phyloP scores from a whole-genome alignment of 352 stramenopile genomes.

The Pythium utonaiense region DNA sequence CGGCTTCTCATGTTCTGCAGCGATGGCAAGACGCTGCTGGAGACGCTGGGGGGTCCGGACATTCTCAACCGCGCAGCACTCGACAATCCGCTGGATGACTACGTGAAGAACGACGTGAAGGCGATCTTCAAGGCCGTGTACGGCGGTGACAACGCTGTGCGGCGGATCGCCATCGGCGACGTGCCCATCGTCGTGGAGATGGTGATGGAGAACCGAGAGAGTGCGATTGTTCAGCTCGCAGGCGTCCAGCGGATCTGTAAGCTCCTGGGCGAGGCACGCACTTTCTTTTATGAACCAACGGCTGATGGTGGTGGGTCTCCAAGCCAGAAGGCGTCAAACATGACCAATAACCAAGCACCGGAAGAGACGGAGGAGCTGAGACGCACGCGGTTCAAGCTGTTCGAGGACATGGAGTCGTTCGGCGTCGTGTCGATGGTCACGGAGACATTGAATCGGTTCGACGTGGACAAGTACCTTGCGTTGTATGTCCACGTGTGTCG shows the following conservation, averaged over 20 bases:
- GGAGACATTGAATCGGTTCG: conserved; percentile 43
- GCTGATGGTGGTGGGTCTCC: background rate
- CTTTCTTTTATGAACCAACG: conserved; percentile 24
- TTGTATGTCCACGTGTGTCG: conserved; percentile 60
- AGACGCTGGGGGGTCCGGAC: conserved; percentile 34
- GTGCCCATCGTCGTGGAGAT: conserved; percentile 55
- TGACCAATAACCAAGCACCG: background rate
- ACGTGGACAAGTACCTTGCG: conserved; percentile 48
- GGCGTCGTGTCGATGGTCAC: conserved; percentile 34
- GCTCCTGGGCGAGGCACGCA: conserved; percentile 34
- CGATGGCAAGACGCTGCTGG: conserved; percentile 46
- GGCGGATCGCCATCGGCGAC: conserved; percentile 52
- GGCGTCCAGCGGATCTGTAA: conserved; percentile 47
- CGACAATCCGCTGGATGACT: conserved; percentile 64
- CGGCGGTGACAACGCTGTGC: conserved; percentile 64
- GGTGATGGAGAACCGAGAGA: conserved; percentile 57
- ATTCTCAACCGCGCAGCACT: conserved; percentile 52
- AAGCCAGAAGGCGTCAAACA: background rate
- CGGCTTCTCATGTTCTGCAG: conserved; percentile 53
- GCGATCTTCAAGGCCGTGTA: conserved; percentile 69
- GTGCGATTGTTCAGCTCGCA: conserved; percentile 57
- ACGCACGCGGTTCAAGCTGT: conserved; percentile 23
- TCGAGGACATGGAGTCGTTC: conserved; percentile 43
- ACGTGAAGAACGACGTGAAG: conserved; percentile 72
- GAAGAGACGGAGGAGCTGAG: conserved; percentile 1